Base-by-base conservation (phyloP, 2,329 filamentous ascomycete genomes). In the Trichoderma arundinaceum region DNA sequence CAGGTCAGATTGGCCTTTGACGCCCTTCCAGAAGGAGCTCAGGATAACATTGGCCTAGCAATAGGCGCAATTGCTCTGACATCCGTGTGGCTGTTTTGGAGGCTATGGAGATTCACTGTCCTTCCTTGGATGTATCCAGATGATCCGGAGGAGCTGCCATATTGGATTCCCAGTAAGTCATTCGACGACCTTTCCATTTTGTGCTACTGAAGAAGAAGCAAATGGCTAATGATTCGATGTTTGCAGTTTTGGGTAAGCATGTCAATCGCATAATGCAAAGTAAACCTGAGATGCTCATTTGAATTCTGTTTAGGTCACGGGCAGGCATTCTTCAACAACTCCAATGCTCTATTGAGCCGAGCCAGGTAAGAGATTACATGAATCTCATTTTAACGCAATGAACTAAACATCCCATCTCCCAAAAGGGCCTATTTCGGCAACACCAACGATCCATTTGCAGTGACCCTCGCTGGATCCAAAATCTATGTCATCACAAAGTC, bases 401-500 rank as follows among this genome's bases (percentile, higher is more conserved):
- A 53, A 35, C 51, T 53, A 53, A 53, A 2, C n/a, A 19, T 17
- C 38, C 8, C 10, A 4, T 28, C n/a, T 15, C 13, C 7, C 7
- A 63, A 22, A 41, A 67, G 54, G 41, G 17, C 46, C 10, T 64
- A 65, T 41, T 68, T 60, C 41, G 61, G 64, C 32, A 66, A 19
- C 43, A 35, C 51, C 13, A 66, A 68, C 6, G 70, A 72, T 12
- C 73, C 72, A 0, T 74, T 73, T 54, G 65, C 72, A 9, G 49
- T 75, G 6, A 72, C 70, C 1, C 64, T 62, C 32, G 66, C 69
- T 39, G 71, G 71, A 10, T 54, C 49, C 9, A 72, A 61, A 7
- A 67, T 71, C n/a, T 74, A 74, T 52, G 66, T 74, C 22, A 58
- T 74, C 1, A 71, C 71, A 5, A 54, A 71, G 12, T 33, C 68